These are phyloP conservation scores for Pulveroboletus frians DNA, from an alignment of 768 basidiomycete genomes.

Conservation along the genomic window DNA sequence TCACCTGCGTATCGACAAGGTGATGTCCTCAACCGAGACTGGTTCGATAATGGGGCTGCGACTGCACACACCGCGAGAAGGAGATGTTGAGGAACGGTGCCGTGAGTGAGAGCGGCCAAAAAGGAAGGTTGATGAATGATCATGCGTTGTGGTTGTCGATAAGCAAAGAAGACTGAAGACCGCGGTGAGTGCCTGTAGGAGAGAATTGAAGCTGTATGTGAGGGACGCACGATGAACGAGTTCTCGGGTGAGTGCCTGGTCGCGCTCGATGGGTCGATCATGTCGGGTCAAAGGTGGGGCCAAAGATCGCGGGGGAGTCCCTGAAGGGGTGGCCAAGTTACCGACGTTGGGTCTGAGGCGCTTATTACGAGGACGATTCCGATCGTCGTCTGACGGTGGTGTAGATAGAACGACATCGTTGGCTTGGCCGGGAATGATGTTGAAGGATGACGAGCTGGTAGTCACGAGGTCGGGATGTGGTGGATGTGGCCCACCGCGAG, in stretches of 20 bases:
- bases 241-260: constrained; percentile 63
- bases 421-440: constrained; percentile 4
- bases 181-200: not conserved
- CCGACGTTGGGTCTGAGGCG: constrained; percentile 42
- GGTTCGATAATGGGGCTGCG: constrained; percentile 71
- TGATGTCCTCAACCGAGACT: constrained; percentile 52
- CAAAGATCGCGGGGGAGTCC: constrained; percentile 30
- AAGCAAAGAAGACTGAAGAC: constrained; percentile 69
- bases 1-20: constrained; percentile 54
- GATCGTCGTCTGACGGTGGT: constrained; percentile 37
- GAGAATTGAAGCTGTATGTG: not conserved
- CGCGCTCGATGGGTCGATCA: constrained; percentile 46
- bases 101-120: constrained; percentile 56
- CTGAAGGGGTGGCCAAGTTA: constrained; percentile 34
- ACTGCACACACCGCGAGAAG: constrained; percentile 72
- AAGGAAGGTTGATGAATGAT: constrained; percentile 80
- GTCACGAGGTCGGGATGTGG: constrained; percentile 13
- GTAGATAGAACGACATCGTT: constrained; percentile 11
- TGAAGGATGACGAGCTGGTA: constrained; percentile 13
- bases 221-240: constrained; percentile 61
- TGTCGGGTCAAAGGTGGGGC: constrained; percentile 31
- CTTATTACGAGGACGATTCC: constrained; percentile 43
- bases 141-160: constrained; percentile 71
- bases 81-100: constrained; percentile 64
- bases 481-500: constrained; percentile 16